These are phyloP conservation scores for Flaveria sonorensis DNA, from an alignment of 129 eudicot genomes.

Conservation along the genomic window DNA sequence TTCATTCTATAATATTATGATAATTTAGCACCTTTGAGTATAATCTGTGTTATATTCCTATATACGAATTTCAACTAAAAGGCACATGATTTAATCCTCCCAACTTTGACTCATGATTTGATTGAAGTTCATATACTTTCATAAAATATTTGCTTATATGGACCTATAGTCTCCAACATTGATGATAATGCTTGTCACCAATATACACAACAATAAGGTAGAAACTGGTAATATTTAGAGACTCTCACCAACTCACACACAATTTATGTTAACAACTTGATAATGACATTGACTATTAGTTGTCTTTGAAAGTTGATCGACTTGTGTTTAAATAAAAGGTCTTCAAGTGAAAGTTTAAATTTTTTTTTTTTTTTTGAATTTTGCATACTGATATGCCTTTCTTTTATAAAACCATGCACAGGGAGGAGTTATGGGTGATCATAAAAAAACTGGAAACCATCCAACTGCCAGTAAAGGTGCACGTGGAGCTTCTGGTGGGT, in stretches of 20 bases:
- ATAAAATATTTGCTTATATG: neutral
- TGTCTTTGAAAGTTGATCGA: neutral
- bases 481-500: constrained; percentile 31
- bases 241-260: too few species aligned
- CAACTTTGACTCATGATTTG: neutral
- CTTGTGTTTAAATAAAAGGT: neutral
- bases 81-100: neutral
- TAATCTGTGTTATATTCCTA: too few species aligned
- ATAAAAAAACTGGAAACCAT: constrained; percentile 35
- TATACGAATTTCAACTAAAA: neutral
- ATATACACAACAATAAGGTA: too few species aligned
- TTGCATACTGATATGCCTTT: neutral
- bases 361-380: neutral
- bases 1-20: neutral
- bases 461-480: constrained; percentile 21
- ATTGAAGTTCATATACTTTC: neutral
- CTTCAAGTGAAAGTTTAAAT: neutral
- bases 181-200: neutral
- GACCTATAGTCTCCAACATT: neutral
- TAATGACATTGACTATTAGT: too few species aligned
- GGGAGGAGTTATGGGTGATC: constrained; percentile 34
- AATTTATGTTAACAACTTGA: too few species aligned
- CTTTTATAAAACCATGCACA: neutral
- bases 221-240: too few species aligned
- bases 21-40: neutral